Evolutionary conservation across 163 green algal species (phyloP).

Genomic region (Scenedesmus sp.): DNA sequence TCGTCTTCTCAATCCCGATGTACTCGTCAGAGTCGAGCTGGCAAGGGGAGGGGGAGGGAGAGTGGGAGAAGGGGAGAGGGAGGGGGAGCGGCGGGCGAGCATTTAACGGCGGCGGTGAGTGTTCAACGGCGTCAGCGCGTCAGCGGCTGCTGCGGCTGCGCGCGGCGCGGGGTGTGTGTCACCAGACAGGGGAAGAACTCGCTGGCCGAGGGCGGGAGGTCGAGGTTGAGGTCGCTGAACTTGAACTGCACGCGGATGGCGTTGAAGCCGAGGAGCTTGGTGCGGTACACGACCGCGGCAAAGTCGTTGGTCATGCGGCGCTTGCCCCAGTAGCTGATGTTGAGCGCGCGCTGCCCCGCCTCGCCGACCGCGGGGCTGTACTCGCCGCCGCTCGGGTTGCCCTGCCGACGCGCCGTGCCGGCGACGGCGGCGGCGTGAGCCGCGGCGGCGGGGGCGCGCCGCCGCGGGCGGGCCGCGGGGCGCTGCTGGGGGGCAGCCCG

Average conservation of each 20-base stretch:
- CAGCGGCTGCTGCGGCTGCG: not conserved
- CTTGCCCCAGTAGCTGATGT: slow-evolving; percentile 46
- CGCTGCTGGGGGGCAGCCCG: too few relatives aligned
- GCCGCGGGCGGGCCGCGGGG: too few relatives aligned
- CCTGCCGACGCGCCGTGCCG: too few relatives aligned
- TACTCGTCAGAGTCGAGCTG: slow-evolving; percentile 33
- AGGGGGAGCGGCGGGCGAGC: too few relatives aligned
- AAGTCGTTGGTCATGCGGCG: slow-evolving; percentile 55
- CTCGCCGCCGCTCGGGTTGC: too few relatives aligned
- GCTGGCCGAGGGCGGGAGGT: slow-evolving; percentile 1
- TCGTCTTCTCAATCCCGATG: slow-evolving; percentile 33
- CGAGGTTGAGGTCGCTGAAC: slow-evolving; percentile 41
- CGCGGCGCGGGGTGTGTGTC: not conserved
- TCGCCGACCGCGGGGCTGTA: slow-evolving; percentile 24
- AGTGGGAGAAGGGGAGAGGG: too few relatives aligned
- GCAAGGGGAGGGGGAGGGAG: too few relatives aligned
- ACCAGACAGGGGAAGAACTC: slow-evolving; percentile 50
- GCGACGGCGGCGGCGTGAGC: too few relatives aligned
- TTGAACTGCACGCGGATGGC: slow-evolving; percentile 64
- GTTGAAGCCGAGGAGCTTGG: slow-evolving; percentile 71
- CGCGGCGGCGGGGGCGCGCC: too few relatives aligned
- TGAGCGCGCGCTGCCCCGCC: slow-evolving; percentile 1
- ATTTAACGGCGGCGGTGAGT: too few relatives aligned
- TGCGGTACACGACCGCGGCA: slow-evolving; percentile 51
- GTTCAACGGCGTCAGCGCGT: too few relatives aligned